Conservation (phyloP, 768 basidiomycete genomes). For the Amanita pallidorosea region DNA sequence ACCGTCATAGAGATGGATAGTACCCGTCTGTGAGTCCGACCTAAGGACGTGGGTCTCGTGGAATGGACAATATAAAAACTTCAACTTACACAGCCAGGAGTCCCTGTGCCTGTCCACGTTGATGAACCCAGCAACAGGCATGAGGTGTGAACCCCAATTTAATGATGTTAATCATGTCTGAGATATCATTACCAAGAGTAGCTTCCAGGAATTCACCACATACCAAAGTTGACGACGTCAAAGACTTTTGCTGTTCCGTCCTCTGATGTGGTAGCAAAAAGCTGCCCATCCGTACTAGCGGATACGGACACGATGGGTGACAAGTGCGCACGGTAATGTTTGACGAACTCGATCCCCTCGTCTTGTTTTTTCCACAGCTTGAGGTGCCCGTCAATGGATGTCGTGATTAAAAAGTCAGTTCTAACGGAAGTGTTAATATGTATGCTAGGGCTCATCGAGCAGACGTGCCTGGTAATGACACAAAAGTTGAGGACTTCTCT, state of each 20-base stretch:
- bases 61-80: not conserved
- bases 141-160: constrained; percentile 80
- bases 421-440: constrained; percentile 27
- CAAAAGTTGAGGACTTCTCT: constrained; percentile 84
- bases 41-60: constrained; percentile 24
- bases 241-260: constrained; percentile 93
- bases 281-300: constrained; percentile 83
- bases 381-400: constrained; percentile 88
- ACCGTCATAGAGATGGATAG: constrained; percentile 86
- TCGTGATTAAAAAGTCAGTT: constrained; percentile 89
- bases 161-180: constrained; percentile 99
- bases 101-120: constrained; percentile 76
- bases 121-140: constrained; percentile 93
- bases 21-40: constrained; percentile 65
- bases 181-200: not conserved
- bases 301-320: constrained; percentile 70
- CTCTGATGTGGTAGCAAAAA: constrained; percentile 87
- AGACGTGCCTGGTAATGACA: constrained; percentile 72
- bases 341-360: constrained; percentile 92
- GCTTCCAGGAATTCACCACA: constrained; percentile 14
- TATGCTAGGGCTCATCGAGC: not conserved
- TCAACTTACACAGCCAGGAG: constrained; percentile 75
- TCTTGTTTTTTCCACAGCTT: constrained; percentile 99
- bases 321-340: constrained; percentile 92
- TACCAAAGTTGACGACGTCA: constrained; percentile 96